Evolutionary conservation across 75 land plant genomes (phyloP).

Genomic region (Isoetes taiwanensis): DNA sequence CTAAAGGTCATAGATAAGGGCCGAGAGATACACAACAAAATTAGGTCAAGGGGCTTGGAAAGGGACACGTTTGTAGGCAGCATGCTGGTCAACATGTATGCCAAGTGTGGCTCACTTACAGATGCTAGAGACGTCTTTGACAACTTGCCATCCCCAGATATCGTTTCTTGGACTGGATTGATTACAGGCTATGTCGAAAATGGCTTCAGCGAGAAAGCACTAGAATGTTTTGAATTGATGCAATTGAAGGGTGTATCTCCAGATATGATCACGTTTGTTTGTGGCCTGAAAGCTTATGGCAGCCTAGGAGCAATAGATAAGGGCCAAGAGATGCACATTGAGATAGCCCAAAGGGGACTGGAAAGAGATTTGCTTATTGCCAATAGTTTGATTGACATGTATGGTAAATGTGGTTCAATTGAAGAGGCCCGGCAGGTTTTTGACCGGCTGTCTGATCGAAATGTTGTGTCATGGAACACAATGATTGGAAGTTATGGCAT

Average conservation of each 20-base stretch:
- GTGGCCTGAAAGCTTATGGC: slow-evolving; percentile 8
- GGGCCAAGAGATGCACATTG: neutral
- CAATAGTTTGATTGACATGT: slow-evolving; percentile 11
- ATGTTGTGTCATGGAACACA: slow-evolving; percentile 14
- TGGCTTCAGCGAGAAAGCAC: slow-evolving; percentile 2
- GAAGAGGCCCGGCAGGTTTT: slow-evolving; percentile 10
- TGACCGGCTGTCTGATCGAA: neutral
- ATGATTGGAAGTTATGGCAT: slow-evolving; percentile 13
- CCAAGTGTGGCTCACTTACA: neutral
- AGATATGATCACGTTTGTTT: neutral
- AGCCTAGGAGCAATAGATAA: neutral
- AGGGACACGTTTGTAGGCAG: neutral
- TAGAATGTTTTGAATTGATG: neutral
- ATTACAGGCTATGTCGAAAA: slow-evolving; percentile 13
- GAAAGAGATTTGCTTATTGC: neutral
- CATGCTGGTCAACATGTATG: neutral
- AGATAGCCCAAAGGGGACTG: slow-evolving; percentile 4
- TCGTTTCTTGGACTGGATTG: slow-evolving; percentile 19
- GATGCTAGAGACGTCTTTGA: slow-evolving; percentile 14
- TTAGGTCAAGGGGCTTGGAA: neutral
- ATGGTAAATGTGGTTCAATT: slow-evolving; percentile 8
- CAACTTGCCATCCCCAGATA: neutral
- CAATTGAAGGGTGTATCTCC: neutral
- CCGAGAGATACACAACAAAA: neutral
- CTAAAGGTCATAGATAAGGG: neutral